These are phyloP conservation scores for Fagus crenata DNA, from an alignment of 306 rosid species.

Conservation along the genomic window DNA sequence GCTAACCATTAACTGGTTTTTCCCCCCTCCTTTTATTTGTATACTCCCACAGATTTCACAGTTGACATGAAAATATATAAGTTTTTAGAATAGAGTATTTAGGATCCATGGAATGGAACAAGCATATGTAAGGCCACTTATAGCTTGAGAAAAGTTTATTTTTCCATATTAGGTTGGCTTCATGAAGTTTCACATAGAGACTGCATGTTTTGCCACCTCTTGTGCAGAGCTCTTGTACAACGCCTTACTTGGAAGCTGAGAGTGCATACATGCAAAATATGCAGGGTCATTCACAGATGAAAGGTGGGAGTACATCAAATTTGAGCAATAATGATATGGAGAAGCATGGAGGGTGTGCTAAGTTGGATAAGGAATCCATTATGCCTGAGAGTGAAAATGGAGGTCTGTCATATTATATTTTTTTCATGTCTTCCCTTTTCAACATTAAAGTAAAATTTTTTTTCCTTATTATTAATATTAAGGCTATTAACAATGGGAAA, in stretches of 20 bases:
- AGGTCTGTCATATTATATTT: slow-evolving; percentile 37
- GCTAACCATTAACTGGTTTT: neutral
- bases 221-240: slow-evolving; percentile 63
- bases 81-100: slow-evolving; percentile 5
- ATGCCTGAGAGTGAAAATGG: slow-evolving; percentile 32
- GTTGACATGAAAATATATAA: neutral
- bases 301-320: slow-evolving; percentile 39
- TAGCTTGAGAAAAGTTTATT: slow-evolving; percentile 25
- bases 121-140: slow-evolving; percentile 32
- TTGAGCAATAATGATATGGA: slow-evolving; percentile 32
- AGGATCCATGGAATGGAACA: neutral
- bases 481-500: no score
- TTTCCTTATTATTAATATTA: no score
- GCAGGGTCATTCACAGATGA: slow-evolving; percentile 45
- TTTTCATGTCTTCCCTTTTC: neutral
- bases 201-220: slow-evolving; percentile 44
- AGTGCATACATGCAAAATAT: slow-evolving; percentile 43
- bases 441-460: no score
- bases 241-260: slow-evolving; percentile 52
- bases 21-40: neutral
- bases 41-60: neutral
- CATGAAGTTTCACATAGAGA: slow-evolving; percentile 39
- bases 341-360: slow-evolving; percentile 37
- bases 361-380: slow-evolving; percentile 35
- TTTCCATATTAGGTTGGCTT: slow-evolving; percentile 33